Evolutionary conservation across 805 yeast species (phyloP), one percentile per base, ranked within the genome.

Genomic region (Candida maltosa): DNA sequence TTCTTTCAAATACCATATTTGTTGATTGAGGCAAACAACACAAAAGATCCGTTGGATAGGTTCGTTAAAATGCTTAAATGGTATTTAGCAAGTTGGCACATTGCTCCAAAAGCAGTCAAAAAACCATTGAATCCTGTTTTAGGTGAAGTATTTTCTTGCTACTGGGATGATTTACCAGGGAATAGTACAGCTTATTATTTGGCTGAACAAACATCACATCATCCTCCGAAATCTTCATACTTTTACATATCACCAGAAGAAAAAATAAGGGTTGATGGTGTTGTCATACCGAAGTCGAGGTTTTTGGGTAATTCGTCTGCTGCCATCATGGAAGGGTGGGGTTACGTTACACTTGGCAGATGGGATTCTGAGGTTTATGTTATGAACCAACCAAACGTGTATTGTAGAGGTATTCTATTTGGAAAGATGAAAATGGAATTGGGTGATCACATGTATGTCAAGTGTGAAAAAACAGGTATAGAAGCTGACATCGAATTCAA

Each of bases 81-180:
- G 96, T 93, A 93, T 57, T 70, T 93, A 58, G 77, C 96, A 3
- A 87, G 94, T 31, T 93, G 97, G 97, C 97, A 93, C 55, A 93
- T 93, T 56, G 93, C 97, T 1, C 98, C 97, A 19, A 91, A 91
- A 56, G 98, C 97, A 3, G 98, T 93, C 11, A 93, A 93, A 58
- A 93, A 93, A 60, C 98, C 98, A 0, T 69, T 93, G 51, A 93
- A 93, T 54, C 98, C 98, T 2, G 87, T 93, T 5, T 56, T 93
- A 17, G 97, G 97, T 20, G 98, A 93, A 56, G 74, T 83, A 46
- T 93, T 87, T 59, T 76, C 87, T 15, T 83, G 96, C 52, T 89
- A 83, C 56, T 93, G 98, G 98, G 93, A 88, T 49, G 63, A 87
- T 30, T 79, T 89, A 8, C 77, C 83, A 33, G 75, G 70, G 20